Evolutionary conservation across 495 filamentous ascomycete genomes (phyloP).

Genomic region (Xylaria grammica): DNA sequence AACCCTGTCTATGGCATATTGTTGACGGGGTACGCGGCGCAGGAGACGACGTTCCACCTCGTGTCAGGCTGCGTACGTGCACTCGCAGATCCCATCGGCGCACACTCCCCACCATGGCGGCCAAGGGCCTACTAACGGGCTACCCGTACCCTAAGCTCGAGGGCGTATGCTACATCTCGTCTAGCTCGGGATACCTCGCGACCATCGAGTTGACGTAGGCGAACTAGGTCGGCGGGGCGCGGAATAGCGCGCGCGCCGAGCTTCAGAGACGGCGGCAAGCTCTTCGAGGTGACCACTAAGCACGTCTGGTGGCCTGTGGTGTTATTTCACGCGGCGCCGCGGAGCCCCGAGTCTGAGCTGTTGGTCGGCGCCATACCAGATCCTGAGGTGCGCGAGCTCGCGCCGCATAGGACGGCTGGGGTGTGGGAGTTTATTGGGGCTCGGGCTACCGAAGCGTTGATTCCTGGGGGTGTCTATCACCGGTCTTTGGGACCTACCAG

Average conservation of each 20-base stretch:
- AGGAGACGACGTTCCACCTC: conserved; percentile 78
- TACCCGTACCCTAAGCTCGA: conserved; percentile 49
- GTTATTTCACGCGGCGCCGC: conserved; percentile 35
- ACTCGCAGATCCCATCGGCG: conserved; percentile 69
- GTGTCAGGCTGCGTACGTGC: conserved; percentile 72
- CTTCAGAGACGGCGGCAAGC: not conserved
- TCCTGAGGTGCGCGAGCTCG: conserved; percentile 40
- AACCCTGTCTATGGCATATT: conserved; percentile 77
- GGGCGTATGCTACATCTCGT: conserved; percentile 44
- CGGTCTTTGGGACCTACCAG: conserved; percentile 42
- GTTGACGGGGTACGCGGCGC: conserved; percentile 84
- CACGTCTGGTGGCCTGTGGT: conserved; percentile 66
- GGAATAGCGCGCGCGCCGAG: conserved; percentile 26
- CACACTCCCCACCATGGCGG: conserved; percentile 49
- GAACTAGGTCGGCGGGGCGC: conserved; percentile 25
- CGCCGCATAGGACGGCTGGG: conserved; percentile 54
- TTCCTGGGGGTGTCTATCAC: conserved; percentile 25
- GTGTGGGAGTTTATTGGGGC: conserved; percentile 27
- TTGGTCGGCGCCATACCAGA: conserved; percentile 22
- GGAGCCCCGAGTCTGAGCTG: conserved; percentile 25
- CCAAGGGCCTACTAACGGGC: conserved; percentile 50
- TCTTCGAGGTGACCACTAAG: conserved; percentile 44
- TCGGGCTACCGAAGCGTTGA: conserved; percentile 20
- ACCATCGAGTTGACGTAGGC: conserved; percentile 47
- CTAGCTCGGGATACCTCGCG: conserved; percentile 41